Conservation (phyloP, 306 rosid genomes). For the Cajanus cajan region DNA sequence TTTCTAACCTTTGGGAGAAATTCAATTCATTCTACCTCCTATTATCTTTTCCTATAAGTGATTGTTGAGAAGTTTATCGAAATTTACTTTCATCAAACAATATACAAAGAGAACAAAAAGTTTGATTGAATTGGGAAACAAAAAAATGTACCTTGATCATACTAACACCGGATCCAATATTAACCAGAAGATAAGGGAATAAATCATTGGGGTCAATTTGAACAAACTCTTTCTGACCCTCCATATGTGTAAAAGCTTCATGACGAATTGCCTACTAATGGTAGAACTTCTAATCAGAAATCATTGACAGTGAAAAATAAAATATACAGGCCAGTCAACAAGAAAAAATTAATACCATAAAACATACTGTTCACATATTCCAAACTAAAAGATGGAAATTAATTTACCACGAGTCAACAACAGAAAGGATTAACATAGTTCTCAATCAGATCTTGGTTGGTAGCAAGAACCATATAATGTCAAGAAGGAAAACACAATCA, state of each 20-base stretch:
- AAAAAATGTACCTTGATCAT: constrained; percentile 77
- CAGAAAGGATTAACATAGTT: constrained; percentile 9
- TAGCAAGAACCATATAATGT: constrained; percentile 19
- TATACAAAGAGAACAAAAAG: constrained; percentile 25
- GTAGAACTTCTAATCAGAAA: constrained; percentile 49
- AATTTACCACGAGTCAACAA: background rate
- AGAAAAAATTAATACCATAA: constrained; percentile 13
- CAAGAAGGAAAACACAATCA: constrained; percentile 19
- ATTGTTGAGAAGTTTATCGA: background rate
- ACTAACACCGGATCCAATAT: constrained; percentile 98
- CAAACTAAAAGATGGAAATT: constrained; percentile 25
- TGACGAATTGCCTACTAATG: constrained; percentile 98
- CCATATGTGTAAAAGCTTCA: constrained; percentile 99
- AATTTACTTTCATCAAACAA: constrained; percentile 1
- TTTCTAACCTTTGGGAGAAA: background rate
- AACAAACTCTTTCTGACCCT: constrained; percentile 89
- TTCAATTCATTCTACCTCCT: background rate
- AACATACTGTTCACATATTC: constrained; percentile 12
- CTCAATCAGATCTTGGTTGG: constrained; percentile 17
- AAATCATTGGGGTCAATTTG: constrained; percentile 91
- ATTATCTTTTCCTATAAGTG: background rate
- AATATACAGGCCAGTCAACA: constrained; percentile 9
- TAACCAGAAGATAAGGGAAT: constrained; percentile 96
- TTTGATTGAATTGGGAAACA: constrained; percentile 20
- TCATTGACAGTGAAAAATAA: constrained; percentile 5